Conservation (phyloP, 208 protist species). For the Crithidia acanthocephali region DNA sequence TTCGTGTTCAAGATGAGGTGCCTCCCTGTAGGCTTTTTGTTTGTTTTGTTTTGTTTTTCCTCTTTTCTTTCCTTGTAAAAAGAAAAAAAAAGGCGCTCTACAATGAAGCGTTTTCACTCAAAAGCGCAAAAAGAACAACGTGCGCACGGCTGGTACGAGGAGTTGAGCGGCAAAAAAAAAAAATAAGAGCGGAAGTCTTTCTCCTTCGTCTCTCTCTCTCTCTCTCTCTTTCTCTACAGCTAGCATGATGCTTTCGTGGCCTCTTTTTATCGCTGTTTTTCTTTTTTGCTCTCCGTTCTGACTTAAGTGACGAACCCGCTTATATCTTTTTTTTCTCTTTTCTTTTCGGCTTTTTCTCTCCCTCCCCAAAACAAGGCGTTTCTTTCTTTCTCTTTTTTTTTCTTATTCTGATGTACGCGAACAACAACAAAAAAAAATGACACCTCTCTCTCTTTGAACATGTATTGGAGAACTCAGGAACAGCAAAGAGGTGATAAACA, state of each 20-base stretch:
- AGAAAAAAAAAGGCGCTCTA: not conserved
- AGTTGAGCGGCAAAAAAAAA: no score
- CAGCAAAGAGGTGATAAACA: slow-evolving; percentile 1
- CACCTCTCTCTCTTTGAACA: not conserved
- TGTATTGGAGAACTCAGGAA: not conserved
- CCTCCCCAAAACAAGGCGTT: not conserved
- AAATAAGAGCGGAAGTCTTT: no score
- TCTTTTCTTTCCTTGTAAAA: slow-evolving; percentile 8
- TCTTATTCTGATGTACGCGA: not conserved
- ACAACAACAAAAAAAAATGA: not conserved
- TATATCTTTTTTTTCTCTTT: not conserved
- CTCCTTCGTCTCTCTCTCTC: not conserved
- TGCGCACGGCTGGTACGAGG: no score
- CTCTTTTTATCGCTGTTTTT: not conserved
- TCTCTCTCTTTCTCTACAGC: not conserved
- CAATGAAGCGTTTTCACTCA: no score
- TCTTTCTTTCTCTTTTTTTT: slow-evolving; percentile 23
- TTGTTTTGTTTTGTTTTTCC: no score
- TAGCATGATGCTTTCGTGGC: not conserved
- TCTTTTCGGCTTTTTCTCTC: not conserved
- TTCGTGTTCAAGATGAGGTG: no score
- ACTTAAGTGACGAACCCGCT: no score
- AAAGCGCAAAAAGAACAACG: no score
- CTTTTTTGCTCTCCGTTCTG: slow-evolving; percentile 23
- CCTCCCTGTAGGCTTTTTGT: slow-evolving; percentile 4